A percentile compares a stretch with the other conserved stretches of the same genome.
Evolutionary conservation across 2,329 filamentous ascomycete species (phyloP).

Genomic region (Zelopaecilomyces penicillatus): DNA sequence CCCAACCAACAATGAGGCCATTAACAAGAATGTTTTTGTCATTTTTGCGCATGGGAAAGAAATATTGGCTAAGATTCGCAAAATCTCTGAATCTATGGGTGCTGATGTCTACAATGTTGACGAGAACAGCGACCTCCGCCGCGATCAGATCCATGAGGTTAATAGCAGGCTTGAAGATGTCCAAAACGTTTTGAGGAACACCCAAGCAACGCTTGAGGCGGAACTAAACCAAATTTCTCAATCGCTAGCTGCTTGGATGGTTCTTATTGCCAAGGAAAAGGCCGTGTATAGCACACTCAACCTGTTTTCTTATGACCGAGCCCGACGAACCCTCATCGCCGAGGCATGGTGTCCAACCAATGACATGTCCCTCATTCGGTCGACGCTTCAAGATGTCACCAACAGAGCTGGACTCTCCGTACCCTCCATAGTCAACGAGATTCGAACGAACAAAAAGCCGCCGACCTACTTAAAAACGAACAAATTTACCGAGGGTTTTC

Average conservation of each 20-base stretch:
- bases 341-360: constrained; percentile 97
- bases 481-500: constrained; percentile 96
- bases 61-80: constrained; percentile 96
- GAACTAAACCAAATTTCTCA: constrained; percentile 91
- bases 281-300: constrained; percentile 94
- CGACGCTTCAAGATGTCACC: constrained; percentile 92
- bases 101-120: constrained; percentile 95
- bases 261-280: constrained; percentile 97
- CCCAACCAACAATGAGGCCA: constrained; percentile 81
- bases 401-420: constrained; percentile 93
- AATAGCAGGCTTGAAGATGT: constrained; percentile 89
- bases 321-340: constrained; percentile 90
- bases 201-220: constrained; percentile 84
- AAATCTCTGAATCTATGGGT: constrained; percentile 95
- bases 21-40: constrained; percentile 97
- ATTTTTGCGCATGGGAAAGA: constrained; percentile 99
- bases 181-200: constrained; percentile 86
- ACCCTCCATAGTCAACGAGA: constrained; percentile 96
- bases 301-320: constrained; percentile 91
- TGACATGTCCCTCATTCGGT: constrained; percentile 79
- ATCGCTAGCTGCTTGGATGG: constrained; percentile 92
- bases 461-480: constrained; percentile 97
- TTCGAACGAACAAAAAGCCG: constrained; percentile 92
- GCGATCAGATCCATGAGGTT: constrained; percentile 95
- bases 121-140: constrained; percentile 89